Evolutionary conservation across 2,329 filamentous ascomycete species (phyloP), one percentile per base, ranked within the genome.

Genomic region (Ceratocystis albifundus): DNA sequence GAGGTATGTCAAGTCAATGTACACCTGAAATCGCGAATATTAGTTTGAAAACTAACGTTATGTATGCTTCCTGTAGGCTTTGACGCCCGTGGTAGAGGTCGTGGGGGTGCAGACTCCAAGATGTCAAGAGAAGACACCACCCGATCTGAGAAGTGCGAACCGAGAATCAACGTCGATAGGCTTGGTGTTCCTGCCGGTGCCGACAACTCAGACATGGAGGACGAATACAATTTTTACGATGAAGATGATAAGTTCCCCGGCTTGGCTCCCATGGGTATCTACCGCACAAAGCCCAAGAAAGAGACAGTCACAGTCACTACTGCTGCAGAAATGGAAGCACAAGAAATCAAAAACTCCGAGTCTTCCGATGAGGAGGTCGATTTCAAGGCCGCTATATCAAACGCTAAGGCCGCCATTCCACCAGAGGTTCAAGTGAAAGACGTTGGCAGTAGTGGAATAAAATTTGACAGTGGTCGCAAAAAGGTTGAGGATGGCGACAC

Each of bases 351-450:
- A 41, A 64, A 46, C 4, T 64, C 46, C n/a, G 64, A 64, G n/a
- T 66, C 62, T 15, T 68, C 66, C 6, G 65, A 65, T 15, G 61
- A 68, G 4, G 66, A 67, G 4, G 59, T 67, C 25, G 66, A 68
- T 25, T 69, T 69, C 46, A 67, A 67, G 62, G 50, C 67, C n/a
- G 67, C 68, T 44, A 65, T 67, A 59, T 69, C 69, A 57, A 59
- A 44, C n/a, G 48, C 66, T 30, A 65, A 66, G 22, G 28, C 28
- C 17, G 15, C 45, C 22, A 53, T 36, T 10, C 59, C 32, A 5
- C 81, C 80, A 46, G 82, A 85, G 69, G 75, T 84, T 12, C 80
- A 83, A 69, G 81, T 80, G 0, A 78, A 80, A 64, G 80, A 84
- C 67, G 77, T 79, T 1, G 77, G 76, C 0, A 77, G 75, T 55